A percentile compares a stretch with the other conserved stretches of the same genome.
These are phyloP conservation scores for Lodderomyces oxycetoniae DNA, from an alignment of 1,139 yeast genomes.

Conservation along the genomic window DNA sequence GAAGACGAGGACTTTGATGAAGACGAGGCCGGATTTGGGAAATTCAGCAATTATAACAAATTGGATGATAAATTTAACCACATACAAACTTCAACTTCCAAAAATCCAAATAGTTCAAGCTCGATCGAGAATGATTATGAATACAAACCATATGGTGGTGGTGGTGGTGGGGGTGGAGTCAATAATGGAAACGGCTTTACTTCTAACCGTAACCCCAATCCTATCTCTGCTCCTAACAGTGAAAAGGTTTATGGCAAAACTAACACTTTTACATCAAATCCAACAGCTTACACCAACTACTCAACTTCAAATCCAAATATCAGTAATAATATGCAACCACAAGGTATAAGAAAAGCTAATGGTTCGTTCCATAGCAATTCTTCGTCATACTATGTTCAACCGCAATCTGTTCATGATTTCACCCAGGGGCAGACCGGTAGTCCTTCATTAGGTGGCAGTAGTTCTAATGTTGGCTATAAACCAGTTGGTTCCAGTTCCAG, in stretches of 20 bases:
- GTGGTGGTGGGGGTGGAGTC: slow-evolving; percentile 3
- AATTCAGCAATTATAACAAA: slow-evolving; percentile 7
- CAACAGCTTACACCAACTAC: slow-evolving; percentile 4
- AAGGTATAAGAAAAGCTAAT: slow-evolving; percentile 2
- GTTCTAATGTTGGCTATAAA: slow-evolving; percentile 3
- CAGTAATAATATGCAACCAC: slow-evolving; percentile 1
- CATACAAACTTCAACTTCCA: slow-evolving; percentile 12
- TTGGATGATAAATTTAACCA: slow-evolving; percentile 13
- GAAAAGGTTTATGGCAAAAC: neutral
- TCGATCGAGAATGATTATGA: slow-evolving; percentile 29
- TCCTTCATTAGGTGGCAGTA: slow-evolving; percentile 2
- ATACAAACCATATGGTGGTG: slow-evolving; percentile 16
- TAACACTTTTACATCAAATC: slow-evolving; percentile 3
- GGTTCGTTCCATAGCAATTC: slow-evolving; percentile 14
- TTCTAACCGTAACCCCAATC: neutral
- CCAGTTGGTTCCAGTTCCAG: slow-evolving; percentile 3
- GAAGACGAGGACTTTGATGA: slow-evolving; percentile 19
- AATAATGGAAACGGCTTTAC: neutral
- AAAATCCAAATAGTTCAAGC: slow-evolving; percentile 11
- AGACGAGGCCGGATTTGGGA: slow-evolving; percentile 8
- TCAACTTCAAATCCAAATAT: slow-evolving; percentile 3
- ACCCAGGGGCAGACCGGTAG: slow-evolving; percentile 17
- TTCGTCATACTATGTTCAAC: slow-evolving; percentile 30
- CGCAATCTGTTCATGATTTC: slow-evolving; percentile 34
- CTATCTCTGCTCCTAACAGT: neutral